A percentile compares a stretch with the other conserved stretches of the same genome.
phyloP scores from a whole-genome alignment of 2,329 filamentous ascomycete species.

The Metarhizium album region DNA sequence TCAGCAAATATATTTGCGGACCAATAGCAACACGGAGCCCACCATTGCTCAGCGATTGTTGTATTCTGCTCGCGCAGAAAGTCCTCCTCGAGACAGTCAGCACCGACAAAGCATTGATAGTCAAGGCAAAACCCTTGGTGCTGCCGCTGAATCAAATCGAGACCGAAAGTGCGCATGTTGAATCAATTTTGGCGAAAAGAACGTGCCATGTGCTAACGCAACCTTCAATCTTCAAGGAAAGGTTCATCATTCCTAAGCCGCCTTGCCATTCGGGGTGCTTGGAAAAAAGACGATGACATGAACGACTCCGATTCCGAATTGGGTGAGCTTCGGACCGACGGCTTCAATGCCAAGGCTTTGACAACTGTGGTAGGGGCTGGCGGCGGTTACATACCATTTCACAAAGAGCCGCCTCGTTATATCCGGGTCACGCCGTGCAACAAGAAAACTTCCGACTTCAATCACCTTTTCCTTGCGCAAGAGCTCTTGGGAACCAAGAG shows the following conservation, averaged over 20 bases:
- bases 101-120: constrained; percentile 32
- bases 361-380: constrained; percentile 60
- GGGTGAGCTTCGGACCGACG: constrained; percentile 59
- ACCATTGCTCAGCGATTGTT: constrained; percentile 46
- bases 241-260: constrained; percentile 84
- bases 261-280: constrained; percentile 57
- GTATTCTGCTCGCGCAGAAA: constrained; percentile 41
- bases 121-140: constrained; percentile 23
- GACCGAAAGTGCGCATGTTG: constrained; percentile 50
- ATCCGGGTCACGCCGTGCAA: constrained; percentile 74
- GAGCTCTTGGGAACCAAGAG: constrained; percentile 59
- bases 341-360: constrained; percentile 74
- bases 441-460: constrained; percentile 74
- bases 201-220: constrained; percentile 7
- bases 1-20: constrained; percentile 30
- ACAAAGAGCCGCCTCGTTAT: constrained; percentile 83
- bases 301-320: constrained; percentile 60
- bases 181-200: background rate
- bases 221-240: constrained; percentile 45
- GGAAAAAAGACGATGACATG: constrained; percentile 56
- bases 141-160: constrained; percentile 35
- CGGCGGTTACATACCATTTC: constrained; percentile 68
- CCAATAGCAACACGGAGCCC: constrained; percentile 25
- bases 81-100: constrained; percentile 30
- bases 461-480: constrained; percentile 83